Evolutionary conservation across 1,284 basidiomycete genomes (phyloP).

Genomic region (Spongispora temasekensis): DNA sequence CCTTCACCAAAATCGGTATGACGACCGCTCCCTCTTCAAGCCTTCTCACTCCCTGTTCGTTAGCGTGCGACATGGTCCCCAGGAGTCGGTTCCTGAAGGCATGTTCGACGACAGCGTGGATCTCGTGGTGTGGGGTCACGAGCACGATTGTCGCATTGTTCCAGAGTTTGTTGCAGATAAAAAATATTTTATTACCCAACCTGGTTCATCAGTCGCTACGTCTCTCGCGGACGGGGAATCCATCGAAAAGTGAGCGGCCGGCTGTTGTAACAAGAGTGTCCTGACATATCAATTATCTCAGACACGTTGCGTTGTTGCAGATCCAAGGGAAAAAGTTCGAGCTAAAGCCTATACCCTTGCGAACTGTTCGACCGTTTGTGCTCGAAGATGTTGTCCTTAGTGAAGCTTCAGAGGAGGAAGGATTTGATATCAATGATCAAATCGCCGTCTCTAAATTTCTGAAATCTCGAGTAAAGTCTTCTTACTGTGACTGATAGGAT

Average conservation of each 20-base stretch:
- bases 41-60: conserved; percentile 14
- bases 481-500: background rate
- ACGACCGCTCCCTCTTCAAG: conserved; percentile 25
- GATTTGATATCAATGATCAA: conserved; percentile 76
- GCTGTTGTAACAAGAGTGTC: too few species aligned
- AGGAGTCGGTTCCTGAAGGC: conserved; percentile 91
- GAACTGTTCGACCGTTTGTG: conserved; percentile 95
- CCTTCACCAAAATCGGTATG: conserved; percentile 94
- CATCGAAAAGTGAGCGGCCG: conserved; percentile 82
- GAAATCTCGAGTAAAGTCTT: conserved; percentile 56
- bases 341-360: conserved; percentile 82
- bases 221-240: conserved; percentile 90
- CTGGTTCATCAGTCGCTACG: conserved; percentile 94
- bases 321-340: conserved; percentile 88
- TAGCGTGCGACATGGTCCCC: conserved; percentile 93
- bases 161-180: conserved; percentile 93
- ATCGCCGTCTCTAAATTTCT: conserved; percentile 82
- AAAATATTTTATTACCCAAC: conserved; percentile 90
- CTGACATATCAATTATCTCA: too few species aligned
- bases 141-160: conserved; percentile 94
- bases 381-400: conserved; percentile 79
- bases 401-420: conserved; percentile 75
- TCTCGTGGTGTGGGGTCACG: conserved; percentile 97
- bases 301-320: conserved; percentile 85
- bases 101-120: conserved; percentile 97